A percentile compares a stretch with the other conserved stretches of the same genome.
Conservation (phyloP, 1,284 basidiomycete genomes). For the Sporisorium sorghi region DNA sequence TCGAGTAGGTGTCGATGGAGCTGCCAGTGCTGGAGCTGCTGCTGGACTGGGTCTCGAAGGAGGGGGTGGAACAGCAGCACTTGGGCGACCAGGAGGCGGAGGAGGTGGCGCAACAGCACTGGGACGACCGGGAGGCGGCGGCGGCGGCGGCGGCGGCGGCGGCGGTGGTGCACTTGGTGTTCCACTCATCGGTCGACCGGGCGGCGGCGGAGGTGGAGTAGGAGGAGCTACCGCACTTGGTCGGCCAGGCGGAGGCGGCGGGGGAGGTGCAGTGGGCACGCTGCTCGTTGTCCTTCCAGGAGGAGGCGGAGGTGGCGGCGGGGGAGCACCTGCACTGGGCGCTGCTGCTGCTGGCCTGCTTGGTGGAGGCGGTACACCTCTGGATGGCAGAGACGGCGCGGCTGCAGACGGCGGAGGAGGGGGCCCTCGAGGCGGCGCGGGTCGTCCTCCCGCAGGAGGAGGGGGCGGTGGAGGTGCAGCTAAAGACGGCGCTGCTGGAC, state of each 20-base stretch:
- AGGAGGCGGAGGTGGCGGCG: constrained; percentile 40
- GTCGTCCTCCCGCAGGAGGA: constrained; percentile 16
- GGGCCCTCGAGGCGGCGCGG: constrained; percentile 32
- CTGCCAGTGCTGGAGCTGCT: constrained; percentile 8
- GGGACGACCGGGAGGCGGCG: constrained; percentile 17
- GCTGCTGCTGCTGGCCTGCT: constrained; percentile 37
- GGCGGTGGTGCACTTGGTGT: constrained; percentile 17
- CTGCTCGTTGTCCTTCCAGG: constrained; percentile 18
- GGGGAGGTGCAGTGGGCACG: constrained; percentile 25
- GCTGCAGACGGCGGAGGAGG: constrained; percentile 43
- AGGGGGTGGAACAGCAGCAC: too few relatives aligned
- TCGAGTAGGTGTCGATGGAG: constrained; percentile 18
- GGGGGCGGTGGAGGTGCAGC: constrained; percentile 35
- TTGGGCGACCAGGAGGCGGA: too few relatives aligned
- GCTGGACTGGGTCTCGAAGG: constrained; percentile 20
- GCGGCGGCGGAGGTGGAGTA: constrained; percentile 38
- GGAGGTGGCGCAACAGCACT: constrained; percentile 19
- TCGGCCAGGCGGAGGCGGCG: constrained; percentile 39
- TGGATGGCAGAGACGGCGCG: constrained; percentile 35
- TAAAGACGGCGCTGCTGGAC: constrained; percentile 24
- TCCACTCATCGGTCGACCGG: constrained; percentile 7
- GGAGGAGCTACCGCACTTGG: constrained; percentile 27
- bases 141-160: constrained; percentile 24
- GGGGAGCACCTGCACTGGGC: constrained; percentile 12
- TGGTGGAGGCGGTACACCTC: constrained; percentile 49